Evolutionary conservation across 2,329 filamentous ascomycete genomes (phyloP), one percentile per base, ranked within the genome.

Genomic region (Capronia epimyces): DNA sequence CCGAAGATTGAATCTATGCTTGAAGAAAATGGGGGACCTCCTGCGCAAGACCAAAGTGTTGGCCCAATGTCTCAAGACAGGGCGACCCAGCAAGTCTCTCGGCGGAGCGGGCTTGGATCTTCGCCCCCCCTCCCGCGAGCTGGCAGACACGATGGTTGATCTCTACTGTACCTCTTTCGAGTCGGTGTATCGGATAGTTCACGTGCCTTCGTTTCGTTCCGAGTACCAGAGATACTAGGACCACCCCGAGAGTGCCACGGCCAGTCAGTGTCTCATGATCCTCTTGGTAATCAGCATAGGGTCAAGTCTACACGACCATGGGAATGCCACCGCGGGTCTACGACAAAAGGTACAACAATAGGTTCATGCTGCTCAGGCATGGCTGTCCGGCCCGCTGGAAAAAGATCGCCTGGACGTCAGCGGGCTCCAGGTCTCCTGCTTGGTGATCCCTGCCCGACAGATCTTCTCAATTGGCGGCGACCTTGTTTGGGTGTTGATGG

Each of bases 271-370:
- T 1, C 54, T 68, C 1, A 67, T 69, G 37, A 53, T 71, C 15
- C 51, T 65, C 9, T 59, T 71, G 9, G 66, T 67, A 1, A 56
- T 70, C 16, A 63, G 66, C 55, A 65, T 69, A 18, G 67, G 67
- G 9, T 49, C 45, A 10, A 48, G 47, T 21, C 16, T 56, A 10
- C 22, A 25, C 25, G 10, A 37, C 8, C 8, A 47, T 36, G 27
- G 31, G 9, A 18, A 15, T 18, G 18, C 9, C 1, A 32, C 27
- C 6, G 16, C 31, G 15, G 16, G 3, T 7, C 34, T 50, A 18
- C 42, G 27, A 9, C 20, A 20, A 12, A 47, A 27, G 37, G 49
- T 31, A 16, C 16, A 29, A 13, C 47, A 46, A 32, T 65, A 66
- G 66, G 56, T 67, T 3, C 62, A 67, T 57, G 60, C 62, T 1